These are phyloP conservation scores for Cyberlindnera saturnus DNA, from an alignment of 805 yeast species.

Conservation along the genomic window DNA sequence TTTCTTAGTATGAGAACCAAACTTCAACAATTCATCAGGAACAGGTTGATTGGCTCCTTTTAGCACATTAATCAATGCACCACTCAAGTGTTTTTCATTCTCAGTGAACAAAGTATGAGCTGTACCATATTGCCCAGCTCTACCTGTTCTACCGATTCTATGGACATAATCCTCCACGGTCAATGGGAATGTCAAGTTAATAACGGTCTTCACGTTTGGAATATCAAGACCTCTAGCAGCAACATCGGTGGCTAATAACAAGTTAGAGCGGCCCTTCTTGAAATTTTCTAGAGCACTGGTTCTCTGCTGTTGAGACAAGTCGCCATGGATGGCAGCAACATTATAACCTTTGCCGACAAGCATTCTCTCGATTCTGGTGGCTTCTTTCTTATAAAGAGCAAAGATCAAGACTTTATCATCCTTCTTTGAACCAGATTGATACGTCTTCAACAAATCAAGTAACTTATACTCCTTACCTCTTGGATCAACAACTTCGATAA, in stretches of 20 bases:
- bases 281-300: conserved; percentile 80
- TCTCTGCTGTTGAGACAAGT: conserved; percentile 86
- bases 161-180: conserved; percentile 97
- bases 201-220: conserved; percentile 93
- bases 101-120: conserved; percentile 96
- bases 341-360: conserved; percentile 66
- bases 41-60: conserved; percentile 93
- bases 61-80: conserved; percentile 86
- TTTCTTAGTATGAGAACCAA: conserved; percentile 97
- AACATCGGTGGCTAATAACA: conserved; percentile 94
- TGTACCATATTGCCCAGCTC: conserved; percentile 93
- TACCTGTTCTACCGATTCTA: conserved; percentile 95
- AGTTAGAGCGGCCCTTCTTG: conserved; percentile 68
- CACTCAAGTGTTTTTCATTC: conserved; percentile 92
- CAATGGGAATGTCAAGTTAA: conserved; percentile 91
- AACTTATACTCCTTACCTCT: conserved; percentile 68
- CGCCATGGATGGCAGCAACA: conserved; percentile 96
- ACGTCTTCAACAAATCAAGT: conserved; percentile 63
- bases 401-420: conserved; percentile 85
- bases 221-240: conserved; percentile 98
- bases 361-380: conserved; percentile 78
- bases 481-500: conserved; percentile 87
- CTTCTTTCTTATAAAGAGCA: conserved; percentile 96
- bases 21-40: conserved; percentile 89
- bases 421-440: conserved; percentile 58